Conservation (phyloP, 2,329 filamentous ascomycete genomes). For the Stachybotrys chartarum region DNA sequence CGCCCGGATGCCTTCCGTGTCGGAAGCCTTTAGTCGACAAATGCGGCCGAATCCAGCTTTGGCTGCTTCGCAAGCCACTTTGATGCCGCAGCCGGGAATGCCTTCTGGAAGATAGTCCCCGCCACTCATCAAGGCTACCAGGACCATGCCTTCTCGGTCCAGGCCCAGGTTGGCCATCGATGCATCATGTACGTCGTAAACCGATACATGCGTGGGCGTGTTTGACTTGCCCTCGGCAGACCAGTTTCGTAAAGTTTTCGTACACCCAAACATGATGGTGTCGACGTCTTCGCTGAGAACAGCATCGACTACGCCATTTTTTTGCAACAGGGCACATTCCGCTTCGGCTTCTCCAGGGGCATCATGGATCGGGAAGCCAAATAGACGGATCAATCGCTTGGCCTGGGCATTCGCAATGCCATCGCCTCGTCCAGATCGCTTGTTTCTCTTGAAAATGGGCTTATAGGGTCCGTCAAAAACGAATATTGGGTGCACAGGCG, state of each 20-base stretch:
- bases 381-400: constrained; percentile 76
- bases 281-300: constrained; percentile 96
- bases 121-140: constrained; percentile 90
- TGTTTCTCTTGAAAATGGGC: constrained; percentile 82
- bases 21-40: constrained; percentile 55
- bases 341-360: constrained; percentile 95
- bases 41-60: constrained; percentile 77
- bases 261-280: constrained; percentile 93
- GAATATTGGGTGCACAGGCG: constrained; percentile 81
- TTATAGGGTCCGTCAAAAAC: constrained; percentile 86
- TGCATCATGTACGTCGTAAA: constrained; percentile 60
- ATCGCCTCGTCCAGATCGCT: constrained; percentile 59
- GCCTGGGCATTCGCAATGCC: constrained; percentile 66
- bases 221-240: constrained; percentile 65
- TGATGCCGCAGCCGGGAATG: constrained; percentile 79
- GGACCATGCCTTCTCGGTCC: constrained; percentile 81
- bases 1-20: constrained; percentile 49
- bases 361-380: constrained; percentile 77
- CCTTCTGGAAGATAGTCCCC: constrained; percentile 91
- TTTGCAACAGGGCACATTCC: constrained; percentile 83
- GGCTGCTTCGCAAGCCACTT: constrained; percentile 83
- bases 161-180: constrained; percentile 49
- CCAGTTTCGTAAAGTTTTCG: constrained; percentile 73
- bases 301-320: constrained; percentile 77
- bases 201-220: constrained; percentile 74